A percentile compares a stretch with the other conserved stretches of the same genome.
Conservation (phyloP, 257 asterid genomes). For the Nemophila menziesii region DNA sequence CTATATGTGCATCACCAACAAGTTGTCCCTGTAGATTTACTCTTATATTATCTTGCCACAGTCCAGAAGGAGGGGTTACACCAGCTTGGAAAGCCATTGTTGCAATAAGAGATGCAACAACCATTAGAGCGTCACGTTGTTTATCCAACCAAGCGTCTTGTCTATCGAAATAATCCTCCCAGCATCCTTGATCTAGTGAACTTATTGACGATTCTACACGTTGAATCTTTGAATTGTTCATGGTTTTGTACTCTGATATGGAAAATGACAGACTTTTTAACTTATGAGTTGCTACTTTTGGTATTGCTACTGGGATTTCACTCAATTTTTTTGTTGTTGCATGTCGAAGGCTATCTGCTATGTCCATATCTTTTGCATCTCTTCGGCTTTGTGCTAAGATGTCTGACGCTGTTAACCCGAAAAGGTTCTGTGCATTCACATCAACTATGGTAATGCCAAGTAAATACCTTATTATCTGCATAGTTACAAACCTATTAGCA, state of each 20-base stretch:
- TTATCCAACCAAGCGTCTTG: too few species aligned
- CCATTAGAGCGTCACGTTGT: not conserved
- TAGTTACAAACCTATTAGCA: not conserved
- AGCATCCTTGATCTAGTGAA: too few species aligned
- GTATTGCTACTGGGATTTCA: not conserved
- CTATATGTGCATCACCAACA: too few species aligned
- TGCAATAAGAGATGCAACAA: constrained; percentile 1
- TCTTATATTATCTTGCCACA: not conserved
- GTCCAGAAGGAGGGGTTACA: not conserved
- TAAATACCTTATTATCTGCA: not conserved
- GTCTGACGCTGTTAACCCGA: not conserved
- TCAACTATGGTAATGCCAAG: not conserved
- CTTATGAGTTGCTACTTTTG: not conserved
- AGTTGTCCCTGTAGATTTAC: too few species aligned
- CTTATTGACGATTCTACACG: too few species aligned
- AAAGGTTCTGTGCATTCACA: not conserved
- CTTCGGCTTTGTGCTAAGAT: not conserved
- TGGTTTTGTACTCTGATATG: not conserved
- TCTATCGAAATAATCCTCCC: too few species aligned
- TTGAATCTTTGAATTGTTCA: not conserved
- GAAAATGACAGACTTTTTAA: not conserved
- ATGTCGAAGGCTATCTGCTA: not conserved
- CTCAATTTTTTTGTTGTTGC: not conserved
- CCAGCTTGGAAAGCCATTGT: constrained; percentile 2
- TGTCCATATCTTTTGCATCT: constrained; percentile 1